These are phyloP conservation scores for Mortierella sp. DNA, from an alignment of 371 early-diverging fungal species.

Conservation along the genomic window DNA sequence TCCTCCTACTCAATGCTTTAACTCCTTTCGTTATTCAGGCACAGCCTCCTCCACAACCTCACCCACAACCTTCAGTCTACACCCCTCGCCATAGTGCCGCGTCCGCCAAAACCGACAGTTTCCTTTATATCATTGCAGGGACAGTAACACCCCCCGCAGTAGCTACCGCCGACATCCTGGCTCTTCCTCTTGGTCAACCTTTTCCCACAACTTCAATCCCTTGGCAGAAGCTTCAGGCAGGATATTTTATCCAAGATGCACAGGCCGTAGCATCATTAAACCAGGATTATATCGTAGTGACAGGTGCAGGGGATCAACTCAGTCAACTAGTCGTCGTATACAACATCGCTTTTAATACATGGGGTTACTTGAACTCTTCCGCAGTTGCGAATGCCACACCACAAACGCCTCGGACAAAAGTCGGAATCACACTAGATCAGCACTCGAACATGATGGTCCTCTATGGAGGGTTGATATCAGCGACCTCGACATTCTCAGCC, in stretches of 20 bases:
- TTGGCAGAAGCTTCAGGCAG: constrained; percentile 20
- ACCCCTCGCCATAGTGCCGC: constrained; percentile 36
- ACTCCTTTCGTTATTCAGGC: not conserved
- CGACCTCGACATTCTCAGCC: constrained; percentile 2
- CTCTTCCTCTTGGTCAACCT: constrained; percentile 18
- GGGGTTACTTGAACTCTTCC: constrained; percentile 14
- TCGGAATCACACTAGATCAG: constrained; percentile 19
- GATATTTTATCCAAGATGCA: constrained; percentile 17
- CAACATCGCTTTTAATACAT: constrained; percentile 12
- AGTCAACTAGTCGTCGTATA: constrained; percentile 28
- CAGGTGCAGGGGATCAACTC: constrained; percentile 12
- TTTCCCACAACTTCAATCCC: constrained; percentile 17
- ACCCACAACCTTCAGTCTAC: constrained; percentile 4
- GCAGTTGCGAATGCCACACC: not conserved
- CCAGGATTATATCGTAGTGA: constrained; percentile 18
- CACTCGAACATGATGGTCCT: constrained; percentile 12
- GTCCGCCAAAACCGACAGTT: constrained; percentile 27
- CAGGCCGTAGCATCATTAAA: constrained; percentile 10
- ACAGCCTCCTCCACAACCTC: constrained; percentile 1
- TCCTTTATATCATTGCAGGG: constrained; percentile 37
- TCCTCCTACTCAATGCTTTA: not conserved
- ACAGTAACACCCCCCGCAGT: not conserved
- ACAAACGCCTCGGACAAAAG: constrained; percentile 10
- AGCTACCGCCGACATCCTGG: constrained; percentile 25
- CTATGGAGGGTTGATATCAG: constrained; percentile 17